phyloP scores from a whole-genome alignment of 257 asterid species.

The Rehmannia glutinosa region DNA sequence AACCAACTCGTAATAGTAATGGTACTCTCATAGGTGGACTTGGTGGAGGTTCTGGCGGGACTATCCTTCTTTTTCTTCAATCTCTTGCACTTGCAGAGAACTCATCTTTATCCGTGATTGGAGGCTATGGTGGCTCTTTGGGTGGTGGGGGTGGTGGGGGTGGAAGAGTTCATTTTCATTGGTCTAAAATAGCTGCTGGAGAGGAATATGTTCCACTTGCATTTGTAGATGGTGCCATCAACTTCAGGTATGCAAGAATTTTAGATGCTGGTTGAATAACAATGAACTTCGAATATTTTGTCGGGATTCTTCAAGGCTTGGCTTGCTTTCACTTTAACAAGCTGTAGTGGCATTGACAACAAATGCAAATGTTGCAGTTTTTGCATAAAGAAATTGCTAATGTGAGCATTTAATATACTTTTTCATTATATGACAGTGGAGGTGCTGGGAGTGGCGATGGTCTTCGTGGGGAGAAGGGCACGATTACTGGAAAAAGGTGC shows the following conservation, averaged over 20 bases:
- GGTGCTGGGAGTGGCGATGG: constrained; percentile 81
- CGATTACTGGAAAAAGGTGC: constrained; percentile 87
- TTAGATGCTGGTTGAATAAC: neutral
- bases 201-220: constrained; percentile 84
- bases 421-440: constrained; percentile 55
- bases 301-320: neutral
- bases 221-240: constrained; percentile 62
- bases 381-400: neutral
- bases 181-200: constrained; percentile 71
- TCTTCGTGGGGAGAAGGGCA: constrained; percentile 74
- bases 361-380: neutral
- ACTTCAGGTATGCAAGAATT: constrained; percentile 45
- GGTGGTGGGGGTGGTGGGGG: constrained; percentile 99
- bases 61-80: constrained; percentile 80
- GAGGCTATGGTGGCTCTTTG: constrained; percentile 82
- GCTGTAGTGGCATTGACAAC: neutral
- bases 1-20: constrained; percentile 42
- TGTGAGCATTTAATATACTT: constrained; percentile 20
- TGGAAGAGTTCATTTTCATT: constrained; percentile 95
- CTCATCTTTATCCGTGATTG: constrained; percentile 72
- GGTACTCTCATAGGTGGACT: constrained; percentile 65
- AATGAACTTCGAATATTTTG: neutral
- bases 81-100: constrained; percentile 54
- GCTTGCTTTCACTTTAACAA: neutral
- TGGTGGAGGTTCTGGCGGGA: constrained; percentile 99